Evolutionary conservation across 805 yeast species (phyloP).

Genomic region (Metschnikowia colocasiae): DNA sequence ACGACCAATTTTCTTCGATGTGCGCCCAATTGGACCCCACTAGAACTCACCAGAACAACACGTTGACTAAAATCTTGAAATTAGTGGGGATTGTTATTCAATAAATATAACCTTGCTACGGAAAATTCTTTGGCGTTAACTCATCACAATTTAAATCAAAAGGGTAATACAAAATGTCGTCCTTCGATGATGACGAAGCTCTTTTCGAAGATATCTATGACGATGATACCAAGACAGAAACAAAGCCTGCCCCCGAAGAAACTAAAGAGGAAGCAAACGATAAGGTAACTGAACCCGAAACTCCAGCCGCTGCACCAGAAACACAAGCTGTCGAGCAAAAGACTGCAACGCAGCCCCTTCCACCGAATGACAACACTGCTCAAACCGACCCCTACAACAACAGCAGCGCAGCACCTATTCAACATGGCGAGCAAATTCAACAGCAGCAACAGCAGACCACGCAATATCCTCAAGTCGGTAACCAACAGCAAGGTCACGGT

Average conservation of each 20-base stretch:
- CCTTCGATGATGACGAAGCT: constrained; percentile 87
- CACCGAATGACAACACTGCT: neutral
- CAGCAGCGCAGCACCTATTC: neutral
- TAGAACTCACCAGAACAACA: neutral
- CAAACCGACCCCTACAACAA: neutral
- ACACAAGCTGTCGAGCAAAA: neutral
- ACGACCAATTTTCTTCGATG: constrained; percentile 1
- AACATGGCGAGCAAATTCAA: neutral
- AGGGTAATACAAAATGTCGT: constrained; percentile 12
- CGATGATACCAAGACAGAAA: constrained; percentile 18
- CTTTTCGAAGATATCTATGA: constrained; percentile 86
- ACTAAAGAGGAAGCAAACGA: neutral
- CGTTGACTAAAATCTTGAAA: neutral
- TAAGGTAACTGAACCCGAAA: neutral
- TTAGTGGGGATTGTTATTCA: neutral
- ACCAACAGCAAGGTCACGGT: neutral
- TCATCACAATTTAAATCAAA: neutral
- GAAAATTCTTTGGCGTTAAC: neutral
- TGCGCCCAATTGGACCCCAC: neutral
- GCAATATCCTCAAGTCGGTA: neutral
- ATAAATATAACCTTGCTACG: neutral
- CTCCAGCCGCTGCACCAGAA: neutral
- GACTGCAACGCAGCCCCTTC: neutral
- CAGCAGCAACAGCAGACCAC: neutral
- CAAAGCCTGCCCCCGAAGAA: constrained; percentile 8